Evolutionary conservation across 495 filamentous ascomycete genomes (phyloP).

Genomic region (Penicillium chermesinum): DNA sequence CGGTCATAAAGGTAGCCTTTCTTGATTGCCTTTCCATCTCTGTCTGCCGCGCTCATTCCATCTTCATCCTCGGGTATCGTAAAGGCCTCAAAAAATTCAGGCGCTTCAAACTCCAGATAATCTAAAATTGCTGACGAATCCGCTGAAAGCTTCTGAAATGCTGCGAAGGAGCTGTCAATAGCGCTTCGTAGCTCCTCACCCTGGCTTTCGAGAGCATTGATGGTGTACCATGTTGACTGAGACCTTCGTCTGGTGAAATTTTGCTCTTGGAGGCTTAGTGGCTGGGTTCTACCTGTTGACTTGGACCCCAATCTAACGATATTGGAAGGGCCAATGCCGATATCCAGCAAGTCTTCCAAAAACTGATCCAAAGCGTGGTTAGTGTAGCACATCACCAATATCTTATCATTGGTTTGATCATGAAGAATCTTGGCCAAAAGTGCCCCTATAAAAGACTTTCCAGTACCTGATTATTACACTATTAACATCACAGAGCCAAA

Average conservation of each 20-base stretch:
- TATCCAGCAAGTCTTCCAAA: background rate
- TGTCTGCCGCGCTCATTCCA: slow-evolving; percentile 45
- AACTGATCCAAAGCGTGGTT: slow-evolving; percentile 6
- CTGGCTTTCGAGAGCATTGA: slow-evolving; percentile 32
- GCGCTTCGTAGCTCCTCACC: slow-evolving; percentile 9
- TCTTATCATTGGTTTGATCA: slow-evolving; percentile 44
- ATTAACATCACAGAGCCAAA: background rate
- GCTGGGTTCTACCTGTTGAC: slow-evolving; percentile 44
- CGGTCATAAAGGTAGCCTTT: slow-evolving; percentile 49
- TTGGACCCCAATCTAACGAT: slow-evolving; percentile 70
- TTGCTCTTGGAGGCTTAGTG: slow-evolving; percentile 48
- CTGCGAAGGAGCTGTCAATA: slow-evolving; percentile 20
- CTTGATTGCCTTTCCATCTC: slow-evolving; percentile 39
- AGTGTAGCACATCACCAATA: slow-evolving; percentile 51
- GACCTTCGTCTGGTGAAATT: slow-evolving; percentile 17
- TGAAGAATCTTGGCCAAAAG: slow-evolving; percentile 56
- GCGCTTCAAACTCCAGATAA: slow-evolving; percentile 58
- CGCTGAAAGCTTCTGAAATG: slow-evolving; percentile 14
- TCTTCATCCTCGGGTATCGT: slow-evolving; percentile 36
- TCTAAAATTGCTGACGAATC: slow-evolving; percentile 44
- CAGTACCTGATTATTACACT: slow-evolving; percentile 52
- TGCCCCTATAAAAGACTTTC: slow-evolving; percentile 75
- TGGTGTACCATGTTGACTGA: slow-evolving; percentile 30
- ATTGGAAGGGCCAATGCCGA: slow-evolving; percentile 3
- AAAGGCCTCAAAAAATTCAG: slow-evolving; percentile 54